Evolutionary conservation across 345 rosid species (phyloP), one percentile per base, ranked within the genome.

Genomic region (Carallia brachiata): DNA sequence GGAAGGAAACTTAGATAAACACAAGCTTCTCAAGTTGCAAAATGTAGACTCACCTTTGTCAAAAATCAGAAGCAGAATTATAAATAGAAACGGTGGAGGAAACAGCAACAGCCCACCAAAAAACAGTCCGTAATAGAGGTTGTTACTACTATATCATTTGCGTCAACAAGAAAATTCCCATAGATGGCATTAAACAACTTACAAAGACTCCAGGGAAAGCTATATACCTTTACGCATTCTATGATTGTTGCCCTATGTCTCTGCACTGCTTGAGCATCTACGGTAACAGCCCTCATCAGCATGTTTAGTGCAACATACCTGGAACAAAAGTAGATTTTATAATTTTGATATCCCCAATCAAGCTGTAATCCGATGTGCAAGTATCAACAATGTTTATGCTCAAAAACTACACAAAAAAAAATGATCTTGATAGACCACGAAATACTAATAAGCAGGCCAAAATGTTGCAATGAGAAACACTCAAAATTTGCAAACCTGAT

Each of bases 241-340:
- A 95, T 83, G 62, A 95, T 90, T 30, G 97, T 95, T 58, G 85
- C 97, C 66, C 97, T 89, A 74, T 96, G 99, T 81, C 98, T 90
- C 74, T 96, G 99, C 73, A 96, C 91, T 36, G 99, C 98, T 88
- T 90, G 97, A 72, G 92, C 83, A 80, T 89, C 99, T 68, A 92
- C 92, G 7, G 86, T 67, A 57, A 92, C 84, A 73, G 98, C 99
- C 88, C 75, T 96, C 98, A 84, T 96, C 80, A 96, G 86, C 94
- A 96, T 96, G 85, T 92, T 96, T 69, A 96, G 71, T 65, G 98
- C 99, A 81, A 96, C 99, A 79, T 88, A 96, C 77, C 97, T 96
- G 87, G 67, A 67, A 84, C 63, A 74, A 65, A 37, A 19, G 60
- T 2, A 1, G 3, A 56, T 56, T 19, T 55, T 27, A 56, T 32